Conservation (phyloP, 805 yeast species). For the Wickerhamiella azymoides region DNA sequence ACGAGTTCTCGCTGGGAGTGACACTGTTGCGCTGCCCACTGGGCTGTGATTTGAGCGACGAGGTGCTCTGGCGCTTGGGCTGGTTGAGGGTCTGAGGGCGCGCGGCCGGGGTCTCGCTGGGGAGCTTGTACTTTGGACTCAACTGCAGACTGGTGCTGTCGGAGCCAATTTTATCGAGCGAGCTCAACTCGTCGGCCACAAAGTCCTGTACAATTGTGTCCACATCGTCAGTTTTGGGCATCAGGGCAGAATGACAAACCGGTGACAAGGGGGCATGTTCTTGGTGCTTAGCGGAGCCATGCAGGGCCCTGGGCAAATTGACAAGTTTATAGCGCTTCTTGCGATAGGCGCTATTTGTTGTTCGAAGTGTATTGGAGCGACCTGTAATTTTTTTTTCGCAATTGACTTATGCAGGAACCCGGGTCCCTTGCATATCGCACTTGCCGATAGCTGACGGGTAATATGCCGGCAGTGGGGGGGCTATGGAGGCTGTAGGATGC, state of each 20-base stretch:
- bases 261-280: neutral
- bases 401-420: neutral
- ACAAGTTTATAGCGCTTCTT: neutral
- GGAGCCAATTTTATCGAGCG: slow-evolving; percentile 23
- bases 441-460: neutral
- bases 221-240: slow-evolving; percentile 14
- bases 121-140: slow-evolving; percentile 12
- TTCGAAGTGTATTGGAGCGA: no score
- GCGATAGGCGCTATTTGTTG: no score
- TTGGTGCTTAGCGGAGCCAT: neutral
- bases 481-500: no score
- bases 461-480: no score
- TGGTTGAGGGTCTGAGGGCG: neutral
- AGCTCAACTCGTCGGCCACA: slow-evolving; percentile 21
- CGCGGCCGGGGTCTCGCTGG: neutral
- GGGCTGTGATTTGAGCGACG: neutral
- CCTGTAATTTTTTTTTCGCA: no score
- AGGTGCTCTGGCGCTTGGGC: slow-evolving; percentile 1
- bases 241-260: slow-evolving; percentile 2
- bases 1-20: slow-evolving; percentile 1
- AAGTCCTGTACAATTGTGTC: slow-evolving; percentile 24
- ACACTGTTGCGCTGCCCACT: slow-evolving; percentile 6
- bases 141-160: slow-evolving; percentile 15
- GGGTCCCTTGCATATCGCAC: neutral
- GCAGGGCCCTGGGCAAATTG: neutral